Conservation (phyloP, 345 rosid genomes). For the Euphorbia tirucalli region DNA sequence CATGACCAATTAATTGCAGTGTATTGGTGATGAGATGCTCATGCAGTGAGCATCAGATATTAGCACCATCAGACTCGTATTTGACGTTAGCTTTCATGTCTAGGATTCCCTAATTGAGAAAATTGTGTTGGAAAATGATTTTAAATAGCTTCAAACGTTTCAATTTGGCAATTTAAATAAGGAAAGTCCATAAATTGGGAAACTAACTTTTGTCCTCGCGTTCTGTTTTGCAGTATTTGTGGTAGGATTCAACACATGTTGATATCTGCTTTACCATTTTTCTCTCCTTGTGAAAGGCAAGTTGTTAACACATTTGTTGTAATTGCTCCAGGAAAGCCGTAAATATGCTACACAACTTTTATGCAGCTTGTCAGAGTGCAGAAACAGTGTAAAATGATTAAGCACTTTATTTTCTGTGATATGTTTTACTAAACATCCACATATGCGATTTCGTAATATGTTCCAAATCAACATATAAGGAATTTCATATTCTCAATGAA, state of each 20-base stretch:
- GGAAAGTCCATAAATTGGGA: not conserved
- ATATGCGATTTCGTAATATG: not conserved
- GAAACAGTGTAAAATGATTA: not conserved
- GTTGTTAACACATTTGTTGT: constrained; percentile 5
- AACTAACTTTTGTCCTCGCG: not conserved
- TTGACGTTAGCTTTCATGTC: not conserved
- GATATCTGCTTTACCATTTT: not conserved
- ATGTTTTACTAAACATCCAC: not conserved
- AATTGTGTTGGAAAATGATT: not conserved
- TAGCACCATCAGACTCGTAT: not conserved
- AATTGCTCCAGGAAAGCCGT: not conserved
- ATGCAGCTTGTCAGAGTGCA: constrained; percentile 3
- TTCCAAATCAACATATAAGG: too few species aligned
- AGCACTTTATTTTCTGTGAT: not conserved
- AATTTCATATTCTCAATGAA: not conserved
- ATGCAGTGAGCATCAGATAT: constrained; percentile 1
- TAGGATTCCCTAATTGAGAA: not conserved
- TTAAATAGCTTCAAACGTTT: not conserved
- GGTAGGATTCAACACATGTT: not conserved
- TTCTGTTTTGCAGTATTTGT: constrained; percentile 5
- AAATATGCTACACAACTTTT: not conserved
- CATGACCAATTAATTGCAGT: not conserved
- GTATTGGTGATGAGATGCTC: not conserved
- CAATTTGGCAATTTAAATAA: not conserved
- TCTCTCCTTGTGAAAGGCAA: constrained; percentile 13